Evolutionary conservation across 2,329 filamentous ascomycete species (phyloP).

Genomic region (Juglanconis oblonga): DNA sequence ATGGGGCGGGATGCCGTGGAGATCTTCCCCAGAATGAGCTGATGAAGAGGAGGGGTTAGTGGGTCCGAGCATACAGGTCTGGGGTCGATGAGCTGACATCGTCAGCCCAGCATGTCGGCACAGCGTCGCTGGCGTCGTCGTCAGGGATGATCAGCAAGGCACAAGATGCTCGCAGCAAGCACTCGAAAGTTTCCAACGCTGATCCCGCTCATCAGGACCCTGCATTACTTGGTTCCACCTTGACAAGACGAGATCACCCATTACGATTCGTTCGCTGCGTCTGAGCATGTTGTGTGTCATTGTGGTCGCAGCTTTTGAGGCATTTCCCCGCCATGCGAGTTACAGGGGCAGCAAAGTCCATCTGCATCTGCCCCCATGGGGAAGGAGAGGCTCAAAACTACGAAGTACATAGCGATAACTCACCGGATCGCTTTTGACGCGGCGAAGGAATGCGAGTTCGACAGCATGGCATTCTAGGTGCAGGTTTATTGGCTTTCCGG

Average conservation of each 20-base stretch:
- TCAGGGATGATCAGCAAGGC: too few relatives aligned
- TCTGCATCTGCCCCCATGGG: neutral
- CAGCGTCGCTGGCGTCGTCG: too few relatives aligned
- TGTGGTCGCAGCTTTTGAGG: neutral
- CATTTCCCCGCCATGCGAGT: neutral
- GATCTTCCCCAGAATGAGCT: neutral
- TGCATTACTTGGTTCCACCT: too few relatives aligned
- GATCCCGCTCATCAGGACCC: neutral
- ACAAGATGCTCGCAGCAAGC: too few relatives aligned
- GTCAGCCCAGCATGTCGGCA: too few relatives aligned
- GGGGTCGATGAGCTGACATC: neutral
- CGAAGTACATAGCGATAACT: neutral
- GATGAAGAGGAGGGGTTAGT: neutral
- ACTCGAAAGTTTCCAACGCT: neutral
- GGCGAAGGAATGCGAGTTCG: neutral
- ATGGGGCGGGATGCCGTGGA: neutral
- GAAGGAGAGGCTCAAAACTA: neutral
- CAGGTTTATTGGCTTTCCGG: too few relatives aligned
- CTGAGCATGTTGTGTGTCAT: too few relatives aligned
- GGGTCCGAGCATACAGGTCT: neutral
- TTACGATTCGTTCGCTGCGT: neutral
- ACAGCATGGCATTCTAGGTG: neutral
- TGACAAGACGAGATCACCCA: neutral
- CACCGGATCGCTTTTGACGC: neutral
- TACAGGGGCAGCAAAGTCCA: neutral